Evolutionary conservation across 176 grass and related monocot genomes (phyloP).

Genomic region (Melocanna baccifera): DNA sequence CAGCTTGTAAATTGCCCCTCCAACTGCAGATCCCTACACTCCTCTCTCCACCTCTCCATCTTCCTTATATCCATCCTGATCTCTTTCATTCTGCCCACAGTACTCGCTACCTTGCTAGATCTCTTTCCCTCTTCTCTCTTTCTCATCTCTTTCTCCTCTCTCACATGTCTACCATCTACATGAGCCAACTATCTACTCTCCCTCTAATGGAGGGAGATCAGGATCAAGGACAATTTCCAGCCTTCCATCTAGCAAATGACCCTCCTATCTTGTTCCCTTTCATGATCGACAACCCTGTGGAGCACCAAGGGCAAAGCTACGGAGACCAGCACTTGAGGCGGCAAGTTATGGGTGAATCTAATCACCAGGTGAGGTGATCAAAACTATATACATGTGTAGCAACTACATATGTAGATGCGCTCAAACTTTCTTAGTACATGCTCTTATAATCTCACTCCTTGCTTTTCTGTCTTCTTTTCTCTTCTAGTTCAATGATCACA

Average conservation of each 20-base stretch:
- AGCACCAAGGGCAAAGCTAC: constrained; percentile 40
- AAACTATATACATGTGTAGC: neutral
- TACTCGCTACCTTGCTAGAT: constrained; percentile 14
- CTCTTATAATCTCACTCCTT: neutral
- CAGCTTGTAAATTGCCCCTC: constrained; percentile 57
- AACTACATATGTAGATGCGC: neutral
- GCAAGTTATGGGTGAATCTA: constrained; percentile 36
- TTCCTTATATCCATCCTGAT: constrained; percentile 41
- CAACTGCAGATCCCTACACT: constrained; percentile 39
- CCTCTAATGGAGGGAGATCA: constrained; percentile 68
- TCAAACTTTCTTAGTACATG: neutral
- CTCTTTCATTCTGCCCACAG: constrained; percentile 12
- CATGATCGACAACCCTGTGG: constrained; percentile 45
- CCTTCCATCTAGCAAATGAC: constrained; percentile 56
- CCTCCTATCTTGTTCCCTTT: constrained; percentile 58
- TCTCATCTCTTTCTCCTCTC: neutral
- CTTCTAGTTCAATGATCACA: constrained; percentile 54
- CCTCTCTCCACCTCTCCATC: constrained; percentile 19
- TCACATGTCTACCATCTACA: constrained; percentile 61
- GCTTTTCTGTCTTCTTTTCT: constrained; percentile 1
- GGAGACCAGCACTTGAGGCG: constrained; percentile 45
- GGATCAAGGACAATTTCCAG: constrained; percentile 51
- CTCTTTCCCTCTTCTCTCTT: neutral
- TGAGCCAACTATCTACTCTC: constrained; percentile 68
- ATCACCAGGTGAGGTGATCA: constrained; percentile 42